These are phyloP conservation scores for Chrysosphaeria jannelii DNA, from an alignment of 2,329 filamentous ascomycete genomes.

Conservation along the genomic window DNA sequence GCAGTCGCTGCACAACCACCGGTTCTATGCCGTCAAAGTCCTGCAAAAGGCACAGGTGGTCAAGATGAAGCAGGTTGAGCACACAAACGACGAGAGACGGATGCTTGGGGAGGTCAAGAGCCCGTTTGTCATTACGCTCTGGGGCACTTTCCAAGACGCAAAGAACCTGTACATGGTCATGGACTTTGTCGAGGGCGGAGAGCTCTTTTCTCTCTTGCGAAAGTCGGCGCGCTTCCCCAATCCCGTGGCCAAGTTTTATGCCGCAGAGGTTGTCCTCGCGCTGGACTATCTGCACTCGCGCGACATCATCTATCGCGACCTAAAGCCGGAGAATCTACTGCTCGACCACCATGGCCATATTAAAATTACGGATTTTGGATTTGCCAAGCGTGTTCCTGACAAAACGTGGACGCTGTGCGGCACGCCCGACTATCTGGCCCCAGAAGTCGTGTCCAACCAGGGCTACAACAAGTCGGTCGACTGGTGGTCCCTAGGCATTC, in stretches of 20 bases:
- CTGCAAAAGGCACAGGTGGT: conserved; percentile 96
- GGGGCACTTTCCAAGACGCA: conserved; percentile 91
- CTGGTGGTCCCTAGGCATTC: conserved; percentile 95
- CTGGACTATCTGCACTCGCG: conserved; percentile 83
- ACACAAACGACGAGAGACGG: conserved; percentile 88
- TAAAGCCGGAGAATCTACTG: conserved; percentile 84
- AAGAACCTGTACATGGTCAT: conserved; percentile 99
- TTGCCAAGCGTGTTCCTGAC: conserved; percentile 91
- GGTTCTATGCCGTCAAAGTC: conserved; percentile 95
- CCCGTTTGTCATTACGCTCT: conserved; percentile 87
- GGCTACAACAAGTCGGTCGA: conserved; percentile 99
- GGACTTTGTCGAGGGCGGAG: conserved; percentile 97
- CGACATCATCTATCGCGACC: conserved; percentile 90
- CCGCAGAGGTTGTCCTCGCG: conserved; percentile 82
- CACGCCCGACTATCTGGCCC: conserved; percentile 88
- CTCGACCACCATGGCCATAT: conserved; percentile 80
- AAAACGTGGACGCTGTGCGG: conserved; percentile 98
- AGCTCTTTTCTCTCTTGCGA: conserved; percentile 78
- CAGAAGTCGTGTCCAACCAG: conserved; percentile 95
- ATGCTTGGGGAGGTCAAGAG: conserved; percentile 97
- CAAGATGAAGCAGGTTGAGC: conserved; percentile 99
- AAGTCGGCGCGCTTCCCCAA: conserved; percentile 98
- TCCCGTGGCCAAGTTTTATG: conserved; percentile 96
- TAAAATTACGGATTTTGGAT: conserved; percentile 96
- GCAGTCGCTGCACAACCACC: conserved; percentile 91